Base-by-base conservation (phyloP, 179 eudicot species). In the Silene coronaria region DNA sequence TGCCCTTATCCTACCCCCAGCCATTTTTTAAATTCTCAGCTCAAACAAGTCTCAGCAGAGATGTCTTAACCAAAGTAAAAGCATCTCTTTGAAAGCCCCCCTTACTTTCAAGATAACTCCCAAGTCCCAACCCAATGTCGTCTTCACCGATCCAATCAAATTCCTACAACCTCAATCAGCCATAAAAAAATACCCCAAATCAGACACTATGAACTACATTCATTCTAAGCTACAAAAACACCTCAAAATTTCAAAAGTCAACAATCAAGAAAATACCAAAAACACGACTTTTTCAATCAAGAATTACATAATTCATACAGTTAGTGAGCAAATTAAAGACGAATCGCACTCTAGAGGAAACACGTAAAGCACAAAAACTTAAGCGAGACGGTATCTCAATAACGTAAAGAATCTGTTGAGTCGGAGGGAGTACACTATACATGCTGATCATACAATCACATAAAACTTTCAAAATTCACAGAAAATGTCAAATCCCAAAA, bases 1-100 rank as follows among this genome's bases (percentile, higher is more conserved):
- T 2, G 87, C 90, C 88, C 88, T 83, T 77, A 87, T 85, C 81
- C 85, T 86, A 59, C 89, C 90, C 78, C 75, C 51, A 62, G 87
- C 76, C 96, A 91, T 91, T 79, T 79, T 76, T 79, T 71, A 70
- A 34, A 64, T 28, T 73, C 66, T 38, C 67, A 73, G 67, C 78
- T 74, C 79, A 75, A 77, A 66, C 45, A 72, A 70, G 59, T 66
- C 77, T 65, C 58, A 6, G 21, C 57, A 30, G 63, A 76, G 77
- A 78, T 76, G 74, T 75, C 70, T 73, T 71, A 46, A 68, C 59
- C 48, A 74, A 71, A 75, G 65, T 65, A 71, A 70, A 27, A 53
- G 65, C 72, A 58, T 67, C 73, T 70, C 69, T 21, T 61, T 11
- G 23, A 24, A 48, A 28, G 61, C n/a, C 32, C 69, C 32, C 24